A percentile compares a stretch with the other conserved stretches of the same genome.
Evolutionary conservation across 805 yeast genomes (phyloP).

Genomic region (Hanseniaspora hatyaiensis): DNA sequence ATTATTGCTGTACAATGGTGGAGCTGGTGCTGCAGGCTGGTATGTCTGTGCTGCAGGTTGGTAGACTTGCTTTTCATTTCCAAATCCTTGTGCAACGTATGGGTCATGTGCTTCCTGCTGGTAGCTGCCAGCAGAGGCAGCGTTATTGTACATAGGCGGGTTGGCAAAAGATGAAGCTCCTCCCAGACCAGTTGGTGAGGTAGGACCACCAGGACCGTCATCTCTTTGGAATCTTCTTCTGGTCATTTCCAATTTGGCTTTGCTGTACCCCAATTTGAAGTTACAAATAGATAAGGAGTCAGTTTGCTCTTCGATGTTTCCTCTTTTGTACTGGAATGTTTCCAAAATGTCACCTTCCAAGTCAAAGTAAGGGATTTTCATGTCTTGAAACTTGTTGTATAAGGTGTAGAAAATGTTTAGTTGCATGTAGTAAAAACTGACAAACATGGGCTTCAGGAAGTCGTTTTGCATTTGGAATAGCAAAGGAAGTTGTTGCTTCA

Average conservation of each 20-base stretch:
- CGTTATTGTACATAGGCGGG: not conserved
- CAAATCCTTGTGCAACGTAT: not conserved
- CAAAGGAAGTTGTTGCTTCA: slow-evolving; percentile 79
- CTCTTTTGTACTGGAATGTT: slow-evolving; percentile 69
- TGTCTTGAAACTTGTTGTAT: slow-evolving; percentile 81
- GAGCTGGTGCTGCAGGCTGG: slow-evolving; percentile 6
- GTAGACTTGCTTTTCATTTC: slow-evolving; percentile 8
- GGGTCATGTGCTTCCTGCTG: slow-evolving; percentile 1
- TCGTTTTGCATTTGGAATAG: slow-evolving; percentile 81
- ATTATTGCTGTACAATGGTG: slow-evolving; percentile 28
- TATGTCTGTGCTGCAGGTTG: not conserved
- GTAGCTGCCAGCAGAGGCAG: no score
- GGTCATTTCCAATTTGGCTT: slow-evolving; percentile 70
- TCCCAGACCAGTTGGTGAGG: slow-evolving; percentile 11
- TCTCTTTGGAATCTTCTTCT: slow-evolving; percentile 54
- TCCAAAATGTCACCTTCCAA: slow-evolving; percentile 71
- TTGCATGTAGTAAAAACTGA: slow-evolving; percentile 93
- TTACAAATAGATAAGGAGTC: slow-evolving; percentile 85
- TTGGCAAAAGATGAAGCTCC: not conserved
- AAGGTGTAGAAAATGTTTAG: slow-evolving; percentile 89
- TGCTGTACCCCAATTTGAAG: slow-evolving; percentile 81
- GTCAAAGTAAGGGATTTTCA: slow-evolving; percentile 94
- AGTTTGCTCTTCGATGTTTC: slow-evolving; percentile 78
- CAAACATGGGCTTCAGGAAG: slow-evolving; percentile 85
- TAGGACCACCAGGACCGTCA: slow-evolving; percentile 25